Conservation (phyloP, 345 rosid genomes). For the Dimocarpus longan region DNA sequence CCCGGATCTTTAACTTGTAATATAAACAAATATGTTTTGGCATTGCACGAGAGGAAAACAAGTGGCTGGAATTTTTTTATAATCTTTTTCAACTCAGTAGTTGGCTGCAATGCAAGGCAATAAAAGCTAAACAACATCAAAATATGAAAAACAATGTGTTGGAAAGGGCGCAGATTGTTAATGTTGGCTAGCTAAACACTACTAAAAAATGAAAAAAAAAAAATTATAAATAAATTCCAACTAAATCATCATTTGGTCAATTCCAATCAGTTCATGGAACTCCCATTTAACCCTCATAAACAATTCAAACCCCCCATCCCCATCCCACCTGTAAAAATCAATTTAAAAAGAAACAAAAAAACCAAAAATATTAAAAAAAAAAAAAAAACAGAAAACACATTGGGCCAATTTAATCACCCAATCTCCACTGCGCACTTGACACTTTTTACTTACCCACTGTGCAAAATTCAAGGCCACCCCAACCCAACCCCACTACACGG, state of each 20-base stretch:
- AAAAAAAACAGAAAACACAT: slow-evolving; percentile 19
- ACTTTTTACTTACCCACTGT: slow-evolving; percentile 33
- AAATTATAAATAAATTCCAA: slow-evolving; percentile 34
- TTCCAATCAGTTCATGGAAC: slow-evolving; percentile 43
- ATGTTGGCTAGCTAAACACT: background rate
- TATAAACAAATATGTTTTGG: background rate
- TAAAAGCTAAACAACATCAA: background rate
- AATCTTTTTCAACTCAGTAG: background rate
- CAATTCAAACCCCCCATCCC: slow-evolving; percentile 24
- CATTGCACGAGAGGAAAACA: background rate
- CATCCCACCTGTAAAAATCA: slow-evolving; percentile 33
- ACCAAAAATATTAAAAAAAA: background rate
- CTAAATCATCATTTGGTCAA: slow-evolving; percentile 38
- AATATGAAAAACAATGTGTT: too few species aligned
- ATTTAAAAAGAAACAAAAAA: slow-evolving; percentile 14
- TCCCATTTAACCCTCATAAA: slow-evolving; percentile 26
- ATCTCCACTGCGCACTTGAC: slow-evolving; percentile 30
- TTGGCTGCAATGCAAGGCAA: background rate
- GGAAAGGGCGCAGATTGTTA: background rate
- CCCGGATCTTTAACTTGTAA: background rate
- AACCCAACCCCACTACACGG: background rate
- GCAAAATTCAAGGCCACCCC: slow-evolving; percentile 16
- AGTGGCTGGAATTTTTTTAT: slow-evolving; percentile 6
- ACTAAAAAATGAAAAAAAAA: slow-evolving; percentile 16
- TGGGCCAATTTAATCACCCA: slow-evolving; percentile 3